A percentile compares a stretch with the other conserved stretches of the same genome.
Evolutionary conservation across 2,329 filamentous ascomycete species (phyloP).

Genomic region (Aspergillus sp.): DNA sequence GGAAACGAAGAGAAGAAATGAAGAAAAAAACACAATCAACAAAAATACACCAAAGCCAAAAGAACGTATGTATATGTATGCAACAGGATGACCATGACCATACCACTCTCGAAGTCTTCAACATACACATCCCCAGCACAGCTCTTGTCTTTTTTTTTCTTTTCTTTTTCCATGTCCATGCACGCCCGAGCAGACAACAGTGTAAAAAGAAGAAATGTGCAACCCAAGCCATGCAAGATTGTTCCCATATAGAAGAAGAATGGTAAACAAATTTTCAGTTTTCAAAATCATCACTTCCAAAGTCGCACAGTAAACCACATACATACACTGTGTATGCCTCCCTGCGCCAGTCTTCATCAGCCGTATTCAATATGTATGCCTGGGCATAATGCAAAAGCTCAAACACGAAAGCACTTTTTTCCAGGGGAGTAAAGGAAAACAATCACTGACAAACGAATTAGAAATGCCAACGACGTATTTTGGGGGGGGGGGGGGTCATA

Average conservation of each 20-base stretch:
- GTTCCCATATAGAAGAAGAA: not conserved
- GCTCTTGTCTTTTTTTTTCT: not conserved
- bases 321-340: not conserved
- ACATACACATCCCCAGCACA: not conserved
- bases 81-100: not conserved
- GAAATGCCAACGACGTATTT: not conserved
- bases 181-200: too few species aligned
- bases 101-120: not conserved
- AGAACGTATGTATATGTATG: not conserved
- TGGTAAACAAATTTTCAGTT: too few species aligned
- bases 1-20: not conserved
- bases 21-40: too few species aligned
- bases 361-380: too few species aligned
- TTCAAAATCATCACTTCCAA: not conserved
- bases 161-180: not conserved
- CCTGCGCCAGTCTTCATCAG: too few species aligned
- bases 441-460: slow-evolving; percentile 1
- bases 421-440: not conserved
- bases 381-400: too few species aligned
- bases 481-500: not conserved
- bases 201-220: not conserved
- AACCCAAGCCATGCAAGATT: not conserved
- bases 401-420: not conserved
- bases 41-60: not conserved
- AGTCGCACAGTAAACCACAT: not conserved